A percentile compares a stretch with the other conserved stretches of the same genome.
phyloP scores from a whole-genome alignment of 1,139 yeast species.

The Debaryomyces sp. region DNA sequence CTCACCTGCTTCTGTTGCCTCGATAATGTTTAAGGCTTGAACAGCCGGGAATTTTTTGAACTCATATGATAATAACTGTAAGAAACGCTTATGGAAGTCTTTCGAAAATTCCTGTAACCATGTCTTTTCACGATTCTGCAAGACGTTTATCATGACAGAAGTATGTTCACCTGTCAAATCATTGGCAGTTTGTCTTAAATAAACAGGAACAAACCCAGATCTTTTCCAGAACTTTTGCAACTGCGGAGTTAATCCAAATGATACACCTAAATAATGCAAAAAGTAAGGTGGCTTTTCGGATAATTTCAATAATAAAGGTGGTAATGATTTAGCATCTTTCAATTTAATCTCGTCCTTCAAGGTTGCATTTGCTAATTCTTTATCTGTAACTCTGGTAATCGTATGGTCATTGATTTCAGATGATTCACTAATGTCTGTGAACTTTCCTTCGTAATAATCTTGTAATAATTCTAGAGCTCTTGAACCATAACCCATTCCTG shows the following conservation, averaged over 20 bases:
- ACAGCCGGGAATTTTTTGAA: slow-evolving; percentile 79
- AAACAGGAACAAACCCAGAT: slow-evolving; percentile 82
- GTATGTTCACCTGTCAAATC: slow-evolving; percentile 98
- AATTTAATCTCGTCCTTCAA: slow-evolving; percentile 81
- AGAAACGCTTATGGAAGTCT: slow-evolving; percentile 89
- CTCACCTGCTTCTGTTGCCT: slow-evolving; percentile 52
- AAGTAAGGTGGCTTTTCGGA: slow-evolving; percentile 86
- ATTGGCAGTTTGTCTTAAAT: slow-evolving; percentile 92
- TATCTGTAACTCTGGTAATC: slow-evolving; percentile 71
- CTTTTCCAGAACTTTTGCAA: slow-evolving; percentile 93
- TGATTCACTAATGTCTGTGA: slow-evolving; percentile 78
- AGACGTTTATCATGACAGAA: slow-evolving; percentile 83
- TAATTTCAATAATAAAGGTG: slow-evolving; percentile 86
- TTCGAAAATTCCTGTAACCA: slow-evolving; percentile 84
- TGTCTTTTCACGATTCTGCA: slow-evolving; percentile 60
- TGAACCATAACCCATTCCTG: slow-evolving; percentile 97
- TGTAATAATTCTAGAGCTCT: slow-evolving; percentile 82
- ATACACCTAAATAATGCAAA: slow-evolving; percentile 90
- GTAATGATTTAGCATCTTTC: slow-evolving; percentile 84
- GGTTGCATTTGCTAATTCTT: slow-evolving; percentile 63
- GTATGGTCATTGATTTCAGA: slow-evolving; percentile 52
- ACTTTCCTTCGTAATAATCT: slow-evolving; percentile 92
- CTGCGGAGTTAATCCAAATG: slow-evolving; percentile 87
- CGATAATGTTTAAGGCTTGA: slow-evolving; percentile 81
- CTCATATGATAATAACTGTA: slow-evolving; percentile 78